Evolutionary conservation across 2,329 filamentous ascomycete species (phyloP).

Genomic region (Colletotrichum magnum): DNA sequence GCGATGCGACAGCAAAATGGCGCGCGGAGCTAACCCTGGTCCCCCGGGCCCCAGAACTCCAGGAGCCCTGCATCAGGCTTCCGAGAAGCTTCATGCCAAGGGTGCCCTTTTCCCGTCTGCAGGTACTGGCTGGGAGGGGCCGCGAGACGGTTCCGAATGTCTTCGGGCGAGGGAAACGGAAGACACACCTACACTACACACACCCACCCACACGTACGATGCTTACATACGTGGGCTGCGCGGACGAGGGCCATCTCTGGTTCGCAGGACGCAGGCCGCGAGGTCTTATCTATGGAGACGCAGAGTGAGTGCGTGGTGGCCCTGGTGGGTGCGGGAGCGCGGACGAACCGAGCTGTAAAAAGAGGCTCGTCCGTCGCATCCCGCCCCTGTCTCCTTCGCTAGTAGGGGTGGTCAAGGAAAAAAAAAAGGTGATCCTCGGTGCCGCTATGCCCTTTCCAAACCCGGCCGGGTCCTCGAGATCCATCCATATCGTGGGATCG

Average conservation of each 20-base stretch:
- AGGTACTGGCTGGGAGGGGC: slow-evolving; percentile 14
- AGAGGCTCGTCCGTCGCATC: slow-evolving; percentile 5
- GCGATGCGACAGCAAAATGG: neutral
- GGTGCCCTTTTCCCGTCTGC: slow-evolving; percentile 16
- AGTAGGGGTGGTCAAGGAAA: slow-evolving; percentile 2
- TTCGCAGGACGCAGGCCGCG: neutral
- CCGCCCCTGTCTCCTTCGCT: slow-evolving; percentile 16
- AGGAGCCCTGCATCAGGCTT: slow-evolving; percentile 15
- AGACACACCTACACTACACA: no score
- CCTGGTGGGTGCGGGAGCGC: slow-evolving; percentile 14
- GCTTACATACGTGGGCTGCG: neutral
- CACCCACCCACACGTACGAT: no score
- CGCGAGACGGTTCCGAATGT: slow-evolving; percentile 9
- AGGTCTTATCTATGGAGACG: slow-evolving; percentile 37
- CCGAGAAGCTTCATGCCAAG: slow-evolving; percentile 1
- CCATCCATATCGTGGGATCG: slow-evolving; percentile 32
- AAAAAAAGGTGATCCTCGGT: slow-evolving; percentile 12
- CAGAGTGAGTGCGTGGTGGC: no score
- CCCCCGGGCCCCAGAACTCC: slow-evolving; percentile 1
- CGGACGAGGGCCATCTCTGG: slow-evolving; percentile 24
- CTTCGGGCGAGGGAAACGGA: slow-evolving; percentile 14
- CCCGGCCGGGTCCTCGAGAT: slow-evolving; percentile 12
- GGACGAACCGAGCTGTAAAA: slow-evolving; percentile 33
- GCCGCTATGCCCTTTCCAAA: slow-evolving; percentile 28
- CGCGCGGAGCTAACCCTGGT: slow-evolving; percentile 14